Evolutionary conservation across 106 monocot genomes (phyloP), one percentile per base, ranked within the genome.

Genomic region (Dendrobium chrysotoxum): DNA sequence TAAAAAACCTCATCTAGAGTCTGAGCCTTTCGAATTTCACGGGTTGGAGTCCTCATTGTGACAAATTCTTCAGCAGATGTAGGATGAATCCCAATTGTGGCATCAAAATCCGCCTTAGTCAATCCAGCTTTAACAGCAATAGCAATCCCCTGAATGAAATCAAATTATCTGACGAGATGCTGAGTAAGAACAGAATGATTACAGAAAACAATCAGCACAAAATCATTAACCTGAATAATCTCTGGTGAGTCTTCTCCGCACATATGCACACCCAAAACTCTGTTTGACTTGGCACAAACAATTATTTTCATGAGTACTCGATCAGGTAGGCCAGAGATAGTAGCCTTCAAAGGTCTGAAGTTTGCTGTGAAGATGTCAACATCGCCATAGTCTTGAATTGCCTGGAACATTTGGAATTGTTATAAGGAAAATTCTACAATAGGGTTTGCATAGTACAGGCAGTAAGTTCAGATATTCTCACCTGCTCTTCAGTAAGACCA

Each of bases 161-260:
- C 46, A 81, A 77, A 70, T 45, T 65, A 35, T 61, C 20, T 13
- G 6, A 61, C 44, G 23, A 77, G 25, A 35, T 39, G 28, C 58
- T 40, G 54, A 38, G 28, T 6, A 70, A 28, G 16, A 78, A 78
- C 1, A 82, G 7, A 75, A 58, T 72, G 46, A 79, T 55, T 5
- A 10, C 23, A 77, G 31, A 79, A 11, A 75, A 83, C 3, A 70
- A 74, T 81, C 55, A 53, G 46, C 5, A 16, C 23, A 16, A 42
- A 16, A 42, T 26, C 53, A 81, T 46, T 72, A 81, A 99, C 99
- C 99, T 99, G 99, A 72, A 99, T 88, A 67, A 95, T 91, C 85
- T 99, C 99, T 53, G 99, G 88, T 38, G 99, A 85, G 76, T 99
- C 99, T 23, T 99, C 99, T 41, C 99, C 99, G 84, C 99, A 99